Percentiles rank a stretch among this genome's conserved stretches.
Conservation (phyloP, 495 filamentous ascomycete species). For the Friedmanniomyces simplex region DNA sequence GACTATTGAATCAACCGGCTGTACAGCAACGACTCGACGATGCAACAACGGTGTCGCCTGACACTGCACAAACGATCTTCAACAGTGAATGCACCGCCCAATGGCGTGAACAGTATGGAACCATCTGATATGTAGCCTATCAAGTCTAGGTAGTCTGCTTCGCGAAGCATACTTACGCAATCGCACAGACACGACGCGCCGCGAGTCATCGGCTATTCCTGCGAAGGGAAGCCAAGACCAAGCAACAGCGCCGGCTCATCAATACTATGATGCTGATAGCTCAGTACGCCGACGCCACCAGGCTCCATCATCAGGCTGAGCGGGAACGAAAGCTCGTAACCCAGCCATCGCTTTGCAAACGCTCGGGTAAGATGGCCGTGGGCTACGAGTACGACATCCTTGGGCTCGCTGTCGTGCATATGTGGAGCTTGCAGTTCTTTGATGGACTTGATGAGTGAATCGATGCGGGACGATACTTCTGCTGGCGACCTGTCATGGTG, state of each 20-base stretch:
- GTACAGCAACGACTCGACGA: too few relatives aligned
- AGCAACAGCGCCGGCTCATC: conserved; percentile 58
- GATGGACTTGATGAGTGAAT: conserved; percentile 67
- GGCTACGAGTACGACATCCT: conserved; percentile 58
- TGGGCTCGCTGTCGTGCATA: conserved; percentile 40
- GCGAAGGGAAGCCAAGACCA: conserved; percentile 22
- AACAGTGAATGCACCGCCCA: too few relatives aligned
- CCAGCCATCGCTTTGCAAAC: conserved; percentile 82
- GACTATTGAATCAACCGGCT: too few relatives aligned
- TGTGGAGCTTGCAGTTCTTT: conserved; percentile 43
- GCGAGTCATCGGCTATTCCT: too few relatives aligned
- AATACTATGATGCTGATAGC: conserved; percentile 59
- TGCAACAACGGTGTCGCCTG: too few relatives aligned
- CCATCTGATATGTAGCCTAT: too few relatives aligned
- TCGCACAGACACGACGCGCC: too few relatives aligned
- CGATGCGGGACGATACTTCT: conserved; percentile 58
- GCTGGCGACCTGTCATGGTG: conserved; percentile 43
- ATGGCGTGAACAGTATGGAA: too few relatives aligned
- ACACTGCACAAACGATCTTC: too few relatives aligned
- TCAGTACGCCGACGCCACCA: conserved; percentile 74
- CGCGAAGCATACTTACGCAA: too few relatives aligned
- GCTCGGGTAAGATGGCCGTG: conserved; percentile 85
- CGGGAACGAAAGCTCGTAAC: conserved; percentile 54
- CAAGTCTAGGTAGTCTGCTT: too few relatives aligned
- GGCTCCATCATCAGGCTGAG: conserved; percentile 65